These are phyloP conservation scores for Aspergillus eucalypticola DNA, from an alignment of 2,329 filamentous ascomycete genomes.

Conservation along the genomic window DNA sequence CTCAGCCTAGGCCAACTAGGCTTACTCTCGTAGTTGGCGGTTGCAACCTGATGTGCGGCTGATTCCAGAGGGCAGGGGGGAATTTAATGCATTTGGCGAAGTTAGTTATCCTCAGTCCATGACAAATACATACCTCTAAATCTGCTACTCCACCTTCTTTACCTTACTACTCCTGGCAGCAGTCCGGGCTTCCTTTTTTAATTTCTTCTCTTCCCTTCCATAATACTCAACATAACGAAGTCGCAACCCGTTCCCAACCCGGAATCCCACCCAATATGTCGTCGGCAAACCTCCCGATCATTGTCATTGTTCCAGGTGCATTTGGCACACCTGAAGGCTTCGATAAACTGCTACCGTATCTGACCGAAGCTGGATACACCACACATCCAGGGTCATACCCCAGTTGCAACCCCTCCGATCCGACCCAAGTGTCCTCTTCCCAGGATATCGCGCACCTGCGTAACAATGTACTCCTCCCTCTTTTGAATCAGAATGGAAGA, in stretches of 20 bases:
- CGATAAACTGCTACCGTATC: constrained; percentile 2
- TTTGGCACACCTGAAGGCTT: constrained; percentile 11
- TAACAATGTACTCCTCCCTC: constrained; percentile 7
- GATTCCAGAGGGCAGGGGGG: too few relatives aligned
- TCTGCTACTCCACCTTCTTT: background rate
- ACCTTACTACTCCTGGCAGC: background rate
- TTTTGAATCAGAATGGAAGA: constrained; percentile 4
- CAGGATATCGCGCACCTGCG: constrained; percentile 10
- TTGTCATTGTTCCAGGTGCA: constrained; percentile 8
- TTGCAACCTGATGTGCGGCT: background rate
- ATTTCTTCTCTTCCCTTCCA: background rate
- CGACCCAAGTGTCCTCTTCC: background rate
- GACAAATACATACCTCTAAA: background rate
- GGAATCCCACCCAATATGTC: background rate
- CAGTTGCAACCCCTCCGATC: constrained; percentile 11
- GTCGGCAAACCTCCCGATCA: constrained; percentile 3
- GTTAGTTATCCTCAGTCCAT: background rate
- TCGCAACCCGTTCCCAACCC: background rate
- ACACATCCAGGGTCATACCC: constrained; percentile 8
- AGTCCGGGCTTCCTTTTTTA: constrained; percentile 2
- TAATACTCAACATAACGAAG: background rate
- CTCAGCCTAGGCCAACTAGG: background rate
- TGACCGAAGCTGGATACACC: constrained; percentile 8
- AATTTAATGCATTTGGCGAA: too few relatives aligned
- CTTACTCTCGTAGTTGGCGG: background rate